Evolutionary conservation across 441 rosid genomes (phyloP).

Genomic region (Rhodomyrtus psidioides): DNA sequence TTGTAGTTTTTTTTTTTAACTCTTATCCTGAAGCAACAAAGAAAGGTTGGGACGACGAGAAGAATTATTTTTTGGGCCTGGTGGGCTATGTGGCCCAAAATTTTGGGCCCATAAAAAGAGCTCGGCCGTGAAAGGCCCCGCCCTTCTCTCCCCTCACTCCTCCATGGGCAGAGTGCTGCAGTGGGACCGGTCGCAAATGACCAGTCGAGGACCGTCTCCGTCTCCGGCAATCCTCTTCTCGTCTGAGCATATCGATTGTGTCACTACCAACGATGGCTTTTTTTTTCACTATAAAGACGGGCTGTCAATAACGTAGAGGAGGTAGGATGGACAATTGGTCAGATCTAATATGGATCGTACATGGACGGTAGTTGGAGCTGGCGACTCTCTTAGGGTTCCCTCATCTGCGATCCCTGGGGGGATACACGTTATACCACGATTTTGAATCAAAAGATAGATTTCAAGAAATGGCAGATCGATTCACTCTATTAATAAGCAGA

Average conservation of each 20-base stretch:
- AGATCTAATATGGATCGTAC: too few relatives aligned
- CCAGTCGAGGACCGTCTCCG: not conserved
- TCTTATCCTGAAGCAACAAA: not conserved
- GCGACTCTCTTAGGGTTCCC: too few relatives aligned
- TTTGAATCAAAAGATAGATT: too few relatives aligned
- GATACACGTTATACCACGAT: too few relatives aligned
- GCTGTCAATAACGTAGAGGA: too few relatives aligned
- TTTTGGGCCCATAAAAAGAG: not conserved
- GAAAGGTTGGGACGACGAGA: not conserved
- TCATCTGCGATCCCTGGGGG: too few relatives aligned
- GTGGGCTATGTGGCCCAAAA: not conserved
- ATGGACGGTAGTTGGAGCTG: too few relatives aligned
- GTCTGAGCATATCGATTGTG: not conserved
- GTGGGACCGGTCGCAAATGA: not conserved
- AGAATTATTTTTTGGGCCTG: not conserved
- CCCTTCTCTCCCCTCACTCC: not conserved
- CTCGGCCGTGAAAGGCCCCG: not conserved
- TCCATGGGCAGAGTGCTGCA: not conserved
- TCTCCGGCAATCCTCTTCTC: not conserved
- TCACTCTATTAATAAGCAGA: too few relatives aligned
- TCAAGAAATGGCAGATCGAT: too few relatives aligned
- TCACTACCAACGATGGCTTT: too few relatives aligned
- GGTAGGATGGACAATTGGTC: too few relatives aligned
- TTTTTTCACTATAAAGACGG: too few relatives aligned
- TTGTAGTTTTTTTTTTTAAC: not conserved